phyloP scores from a whole-genome alignment of 2,329 filamentous ascomycete genomes.

The Geoglossum cookeanum region DNA sequence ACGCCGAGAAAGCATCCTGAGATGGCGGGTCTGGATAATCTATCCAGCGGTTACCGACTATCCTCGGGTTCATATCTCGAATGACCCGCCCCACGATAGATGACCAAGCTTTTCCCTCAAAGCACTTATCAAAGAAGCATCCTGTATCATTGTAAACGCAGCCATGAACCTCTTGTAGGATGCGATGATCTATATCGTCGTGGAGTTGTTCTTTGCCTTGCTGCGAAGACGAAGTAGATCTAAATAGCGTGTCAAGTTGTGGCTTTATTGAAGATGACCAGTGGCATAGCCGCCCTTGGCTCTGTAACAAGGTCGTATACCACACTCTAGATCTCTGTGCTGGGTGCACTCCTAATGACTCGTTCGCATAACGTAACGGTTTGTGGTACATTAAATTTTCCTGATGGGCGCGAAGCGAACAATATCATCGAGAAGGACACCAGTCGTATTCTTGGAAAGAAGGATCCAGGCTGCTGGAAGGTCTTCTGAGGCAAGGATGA shows the following conservation, averaged over 20 bases:
- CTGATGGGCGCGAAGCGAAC: not conserved
- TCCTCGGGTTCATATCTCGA: not conserved
- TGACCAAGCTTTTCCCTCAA: not conserved
- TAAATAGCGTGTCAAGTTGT: not conserved
- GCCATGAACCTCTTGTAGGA: not conserved
- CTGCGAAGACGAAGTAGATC: too few species aligned
- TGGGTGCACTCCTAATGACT: not conserved
- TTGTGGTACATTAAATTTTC: not conserved
- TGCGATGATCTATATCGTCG: not conserved
- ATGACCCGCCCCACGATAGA: not conserved
- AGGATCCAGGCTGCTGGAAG: too few species aligned
- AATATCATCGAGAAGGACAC: not conserved
- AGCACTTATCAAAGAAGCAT: not conserved
- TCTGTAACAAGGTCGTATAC: not conserved
- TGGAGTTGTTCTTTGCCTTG: too few species aligned
- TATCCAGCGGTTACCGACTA: not conserved
- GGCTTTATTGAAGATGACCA: not conserved
- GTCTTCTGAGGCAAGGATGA: too few species aligned
- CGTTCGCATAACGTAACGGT: not conserved
- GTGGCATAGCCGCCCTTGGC: not conserved
- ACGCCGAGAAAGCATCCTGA: conserved; percentile 3
- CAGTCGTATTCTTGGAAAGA: too few species aligned
- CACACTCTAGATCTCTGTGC: not conserved
- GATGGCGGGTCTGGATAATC: not conserved
- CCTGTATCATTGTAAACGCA: not conserved